These are phyloP conservation scores for Hymenoscyphus salicellus DNA, from an alignment of 2,329 filamentous ascomycete species.

Conservation along the genomic window DNA sequence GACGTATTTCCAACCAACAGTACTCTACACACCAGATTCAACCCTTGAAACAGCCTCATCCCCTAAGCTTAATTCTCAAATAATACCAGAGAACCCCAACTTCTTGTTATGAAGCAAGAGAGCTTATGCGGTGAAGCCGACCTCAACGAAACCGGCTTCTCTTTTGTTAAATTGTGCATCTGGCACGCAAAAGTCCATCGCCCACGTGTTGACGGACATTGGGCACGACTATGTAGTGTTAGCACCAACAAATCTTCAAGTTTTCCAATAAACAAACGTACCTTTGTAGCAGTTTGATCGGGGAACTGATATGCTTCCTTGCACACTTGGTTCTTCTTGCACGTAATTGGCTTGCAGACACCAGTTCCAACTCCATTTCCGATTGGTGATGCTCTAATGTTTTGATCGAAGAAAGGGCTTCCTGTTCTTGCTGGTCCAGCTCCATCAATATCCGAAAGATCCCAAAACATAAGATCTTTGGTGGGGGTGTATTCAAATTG, in stretches of 20 bases:
- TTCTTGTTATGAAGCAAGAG: not conserved
- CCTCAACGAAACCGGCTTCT: not conserved
- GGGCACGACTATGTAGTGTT: conserved; percentile 3
- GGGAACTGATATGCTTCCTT: conserved; percentile 13
- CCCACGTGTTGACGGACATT: not conserved
- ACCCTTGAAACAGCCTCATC: not conserved
- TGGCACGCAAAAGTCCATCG: conserved; percentile 4
- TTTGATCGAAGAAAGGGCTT: conserved; percentile 9
- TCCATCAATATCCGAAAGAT: conserved; percentile 17
- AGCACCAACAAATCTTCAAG: not conserved
- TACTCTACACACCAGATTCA: not conserved
- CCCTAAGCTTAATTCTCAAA: not conserved
- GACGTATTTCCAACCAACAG: not conserved
- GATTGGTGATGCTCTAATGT: conserved; percentile 6
- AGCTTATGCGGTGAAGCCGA: not conserved
- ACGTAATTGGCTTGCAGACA: conserved; percentile 8
- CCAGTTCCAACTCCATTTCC: conserved; percentile 4
- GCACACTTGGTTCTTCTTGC: conserved; percentile 10
- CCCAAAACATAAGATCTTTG: conserved; percentile 10
- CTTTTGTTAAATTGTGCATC: not conserved
- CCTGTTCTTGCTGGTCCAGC: conserved; percentile 2
- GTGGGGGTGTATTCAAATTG: conserved; percentile 17
- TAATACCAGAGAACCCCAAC: not conserved
- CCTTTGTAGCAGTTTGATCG: conserved; percentile 9
- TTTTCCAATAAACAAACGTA: not conserved